A percentile compares a stretch with the other conserved stretches of the same genome.
Conservation (phyloP, 805 yeast genomes). For the Groenewaldozyma salmanticensis region DNA sequence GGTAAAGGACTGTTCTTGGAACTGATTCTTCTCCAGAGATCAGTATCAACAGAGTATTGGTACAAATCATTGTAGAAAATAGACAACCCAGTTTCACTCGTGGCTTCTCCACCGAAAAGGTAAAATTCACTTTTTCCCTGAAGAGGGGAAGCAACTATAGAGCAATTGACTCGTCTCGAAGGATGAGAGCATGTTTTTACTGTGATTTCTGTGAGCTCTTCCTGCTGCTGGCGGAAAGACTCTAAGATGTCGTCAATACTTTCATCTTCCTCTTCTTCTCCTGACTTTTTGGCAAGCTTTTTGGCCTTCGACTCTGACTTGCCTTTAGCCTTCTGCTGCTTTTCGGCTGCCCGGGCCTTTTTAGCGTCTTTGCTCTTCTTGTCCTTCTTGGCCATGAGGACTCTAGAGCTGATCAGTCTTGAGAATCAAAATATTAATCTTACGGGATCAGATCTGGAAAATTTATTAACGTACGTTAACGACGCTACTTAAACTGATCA, state of each 20-base stretch:
- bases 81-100: constrained; percentile 33
- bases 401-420: too few relatives aligned
- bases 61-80: constrained; percentile 74
- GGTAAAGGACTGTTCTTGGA: constrained; percentile 89
- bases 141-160: constrained; percentile 64
- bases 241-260: constrained; percentile 79
- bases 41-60: constrained; percentile 64
- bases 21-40: constrained; percentile 66
- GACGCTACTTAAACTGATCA: too few relatives aligned
- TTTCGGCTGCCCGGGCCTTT: constrained; percentile 78
- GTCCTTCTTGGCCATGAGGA: constrained; percentile 88
- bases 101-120: constrained; percentile 85
- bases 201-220: constrained; percentile 59
- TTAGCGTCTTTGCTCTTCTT: constrained; percentile 86
- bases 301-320: constrained; percentile 71
- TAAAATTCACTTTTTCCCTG: constrained; percentile 71
- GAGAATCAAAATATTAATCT: too few relatives aligned
- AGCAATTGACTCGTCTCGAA: constrained; percentile 57
- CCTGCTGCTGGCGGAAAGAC: constrained; percentile 72
- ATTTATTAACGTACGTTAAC: too few relatives aligned
- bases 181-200: constrained; percentile 55
- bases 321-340: constrained; percentile 61
- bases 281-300: constrained; percentile 62
- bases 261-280: constrained; percentile 78
- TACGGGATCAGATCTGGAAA: too few relatives aligned